Conservation (phyloP, 495 filamentous ascomycete species). For the Penicillium fimorum region DNA sequence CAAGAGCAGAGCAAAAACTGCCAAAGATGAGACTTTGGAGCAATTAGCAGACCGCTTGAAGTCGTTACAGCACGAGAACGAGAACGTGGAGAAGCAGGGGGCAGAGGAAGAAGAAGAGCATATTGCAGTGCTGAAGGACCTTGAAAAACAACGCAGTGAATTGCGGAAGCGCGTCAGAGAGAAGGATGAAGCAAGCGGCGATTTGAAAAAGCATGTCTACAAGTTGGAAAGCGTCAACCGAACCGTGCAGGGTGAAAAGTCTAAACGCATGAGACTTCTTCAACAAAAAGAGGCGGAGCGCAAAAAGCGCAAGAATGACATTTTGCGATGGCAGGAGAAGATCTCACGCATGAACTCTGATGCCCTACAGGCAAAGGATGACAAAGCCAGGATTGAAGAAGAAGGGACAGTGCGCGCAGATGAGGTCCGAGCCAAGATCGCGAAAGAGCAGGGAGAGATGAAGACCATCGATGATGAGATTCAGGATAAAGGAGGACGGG, state of each 20-base stretch:
- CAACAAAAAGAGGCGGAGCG: conserved; percentile 63
- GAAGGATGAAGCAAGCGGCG: conserved; percentile 80
- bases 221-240: conserved; percentile 79
- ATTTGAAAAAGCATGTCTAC: conserved; percentile 76
- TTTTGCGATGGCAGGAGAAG: conserved; percentile 56
- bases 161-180: conserved; percentile 74
- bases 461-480: conserved; percentile 62
- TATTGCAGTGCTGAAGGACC: conserved; percentile 55
- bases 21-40: conserved; percentile 47
- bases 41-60: conserved; percentile 71
- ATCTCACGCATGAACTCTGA: conserved; percentile 50
- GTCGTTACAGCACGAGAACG: conserved; percentile 67
- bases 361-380: conserved; percentile 46
- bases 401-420: conserved; percentile 46
- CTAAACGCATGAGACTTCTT: conserved; percentile 68
- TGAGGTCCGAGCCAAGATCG: conserved; percentile 50
- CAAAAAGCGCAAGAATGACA: conserved; percentile 59
- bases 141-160: conserved; percentile 66
- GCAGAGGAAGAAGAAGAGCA: conserved; percentile 72
- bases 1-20: conserved; percentile 30
- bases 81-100: conserved; percentile 64
- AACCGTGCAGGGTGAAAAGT: conserved; percentile 74
- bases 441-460: conserved; percentile 51
- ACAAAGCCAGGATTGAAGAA: conserved; percentile 46
- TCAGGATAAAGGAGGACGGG: conserved; percentile 56